Percentiles rank a stretch among this genome's conserved stretches.
These are phyloP conservation scores for Begonia masoniana DNA, from an alignment of 306 rosid genomes.

Conservation along the genomic window DNA sequence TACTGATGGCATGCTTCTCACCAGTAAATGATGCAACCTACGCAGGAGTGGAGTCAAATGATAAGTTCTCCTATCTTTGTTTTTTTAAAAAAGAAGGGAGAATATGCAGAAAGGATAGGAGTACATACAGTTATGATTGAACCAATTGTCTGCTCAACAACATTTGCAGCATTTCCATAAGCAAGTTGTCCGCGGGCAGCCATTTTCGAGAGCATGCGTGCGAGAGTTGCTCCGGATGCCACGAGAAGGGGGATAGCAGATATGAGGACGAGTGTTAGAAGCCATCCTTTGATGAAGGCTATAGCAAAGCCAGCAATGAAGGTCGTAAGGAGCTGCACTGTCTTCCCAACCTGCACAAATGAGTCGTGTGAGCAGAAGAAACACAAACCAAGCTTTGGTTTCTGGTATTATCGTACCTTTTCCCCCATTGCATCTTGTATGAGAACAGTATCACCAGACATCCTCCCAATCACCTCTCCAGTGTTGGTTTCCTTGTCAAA, in stretches of 20 bases:
- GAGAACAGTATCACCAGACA: constrained; percentile 92
- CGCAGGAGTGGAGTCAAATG: not conserved
- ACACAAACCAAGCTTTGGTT: not conserved
- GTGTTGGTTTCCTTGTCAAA: constrained; percentile 85
- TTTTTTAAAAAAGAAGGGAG: constrained; percentile 2
- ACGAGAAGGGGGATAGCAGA: constrained; percentile 68
- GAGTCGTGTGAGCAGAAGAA: not conserved
- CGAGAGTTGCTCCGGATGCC: constrained; percentile 46
- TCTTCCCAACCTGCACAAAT: constrained; percentile 62
- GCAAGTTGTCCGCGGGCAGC: constrained; percentile 67
- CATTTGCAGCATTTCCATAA: constrained; percentile 66
- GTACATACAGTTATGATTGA: constrained; percentile 67
- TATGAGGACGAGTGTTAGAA: constrained; percentile 65
- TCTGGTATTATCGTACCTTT: constrained; percentile 32
- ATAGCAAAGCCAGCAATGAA: constrained; percentile 55
- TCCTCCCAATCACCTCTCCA: constrained; percentile 77
- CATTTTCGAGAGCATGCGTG: constrained; percentile 36
- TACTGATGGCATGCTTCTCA: constrained; percentile 54
- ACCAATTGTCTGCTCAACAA: constrained; percentile 84
- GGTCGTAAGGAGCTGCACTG: constrained; percentile 49
- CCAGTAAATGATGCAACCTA: constrained; percentile 89
- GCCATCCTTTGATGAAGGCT: constrained; percentile 83
- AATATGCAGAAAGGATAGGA: not conserved
- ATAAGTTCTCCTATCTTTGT: constrained; percentile 6
- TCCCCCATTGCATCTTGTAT: constrained; percentile 98